phyloP scores from a whole-genome alignment of 225 moss, liverwort and hornwort genomes.

The Anthoceros angustus region DNA sequence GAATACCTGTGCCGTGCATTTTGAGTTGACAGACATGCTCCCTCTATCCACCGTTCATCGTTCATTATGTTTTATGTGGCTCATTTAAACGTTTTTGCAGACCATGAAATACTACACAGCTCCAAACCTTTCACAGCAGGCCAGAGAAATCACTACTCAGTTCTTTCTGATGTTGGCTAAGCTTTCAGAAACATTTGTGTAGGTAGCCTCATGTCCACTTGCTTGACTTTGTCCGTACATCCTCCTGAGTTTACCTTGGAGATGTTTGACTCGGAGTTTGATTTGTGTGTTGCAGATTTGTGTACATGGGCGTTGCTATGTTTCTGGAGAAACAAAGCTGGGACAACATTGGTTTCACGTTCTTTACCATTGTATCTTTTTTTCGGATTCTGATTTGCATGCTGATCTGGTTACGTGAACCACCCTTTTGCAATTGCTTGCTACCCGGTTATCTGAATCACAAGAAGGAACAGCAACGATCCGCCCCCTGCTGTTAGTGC shows the following conservation, averaged over 20 bases:
- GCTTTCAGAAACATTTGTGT: constrained; percentile 95
- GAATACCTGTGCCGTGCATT: neutral
- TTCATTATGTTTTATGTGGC: neutral
- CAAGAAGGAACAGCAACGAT: neutral
- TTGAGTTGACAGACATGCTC: neutral
- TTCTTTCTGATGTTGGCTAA: constrained; percentile 84
- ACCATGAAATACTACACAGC: constrained; percentile 88
- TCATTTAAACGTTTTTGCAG: constrained; percentile 15
- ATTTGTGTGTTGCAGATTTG: constrained; percentile 30
- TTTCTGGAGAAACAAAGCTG: constrained; percentile 82
- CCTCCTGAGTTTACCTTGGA: neutral
- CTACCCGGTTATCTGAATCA: neutral
- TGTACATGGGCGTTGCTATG: constrained; percentile 87
- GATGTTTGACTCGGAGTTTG: neutral
- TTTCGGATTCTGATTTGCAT: neutral
- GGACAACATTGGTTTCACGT: constrained; percentile 77
- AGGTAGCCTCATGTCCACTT: constrained; percentile 9
- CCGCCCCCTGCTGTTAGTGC: neutral
- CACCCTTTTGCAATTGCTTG: too few species aligned
- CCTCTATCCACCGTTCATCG: neutral
- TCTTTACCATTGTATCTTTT: constrained; percentile 84
- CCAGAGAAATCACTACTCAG: constrained; percentile 54
- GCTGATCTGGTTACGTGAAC: too few species aligned
- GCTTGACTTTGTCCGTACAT: neutral
- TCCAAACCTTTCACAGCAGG: constrained; percentile 55